Percentiles rank a stretch among this genome's conserved stretches.
These are phyloP conservation scores for Podaxis sp. DNA, from an alignment of 768 basidiomycete genomes.

Conservation along the genomic window DNA sequence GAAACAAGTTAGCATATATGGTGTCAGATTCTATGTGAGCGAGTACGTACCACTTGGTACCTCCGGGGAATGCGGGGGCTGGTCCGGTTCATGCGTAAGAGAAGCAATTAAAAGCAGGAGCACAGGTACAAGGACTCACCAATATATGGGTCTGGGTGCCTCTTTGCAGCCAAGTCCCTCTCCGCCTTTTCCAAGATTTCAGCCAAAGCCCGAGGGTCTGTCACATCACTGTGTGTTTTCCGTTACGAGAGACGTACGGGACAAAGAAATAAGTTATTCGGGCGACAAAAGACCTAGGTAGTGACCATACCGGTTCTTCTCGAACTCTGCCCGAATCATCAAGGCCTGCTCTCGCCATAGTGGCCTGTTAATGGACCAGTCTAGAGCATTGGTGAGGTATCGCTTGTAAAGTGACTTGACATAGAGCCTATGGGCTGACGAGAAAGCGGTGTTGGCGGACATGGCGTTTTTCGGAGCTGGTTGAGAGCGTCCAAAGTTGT, in stretches of 20 bases:
- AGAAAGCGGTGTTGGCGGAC: conserved; percentile 57
- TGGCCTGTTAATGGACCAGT: conserved; percentile 88
- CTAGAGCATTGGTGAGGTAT: conserved; percentile 79
- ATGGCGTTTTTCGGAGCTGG: conserved; percentile 35
- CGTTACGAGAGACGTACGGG: conserved; percentile 6
- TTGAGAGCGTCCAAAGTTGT: background rate
- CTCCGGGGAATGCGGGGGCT: conserved; percentile 85
- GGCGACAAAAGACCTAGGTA: conserved; percentile 7
- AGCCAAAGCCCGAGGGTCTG: conserved; percentile 81
- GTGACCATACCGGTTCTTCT: conserved; percentile 76
- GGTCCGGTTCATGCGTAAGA: conserved; percentile 10
- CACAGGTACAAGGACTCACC: conserved; percentile 51
- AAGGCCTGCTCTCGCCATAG: conserved; percentile 85
- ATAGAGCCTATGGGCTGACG: conserved; percentile 74
- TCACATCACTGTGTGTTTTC: conserved; percentile 58
- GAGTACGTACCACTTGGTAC: conserved; percentile 87
- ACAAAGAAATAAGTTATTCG: conserved; percentile 1
- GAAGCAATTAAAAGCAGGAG: conserved; percentile 14
- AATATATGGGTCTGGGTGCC: conserved; percentile 93
- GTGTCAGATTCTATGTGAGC: conserved; percentile 8
- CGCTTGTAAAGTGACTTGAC: conserved; percentile 93
- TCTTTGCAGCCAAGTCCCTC: conserved; percentile 58
- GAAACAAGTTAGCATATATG: conserved; percentile 2
- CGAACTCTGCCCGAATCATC: conserved; percentile 89
- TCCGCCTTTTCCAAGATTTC: conserved; percentile 80